Conservation (phyloP, 139 green algal genomes). For the Raphidocelis subcapitata region DNA sequence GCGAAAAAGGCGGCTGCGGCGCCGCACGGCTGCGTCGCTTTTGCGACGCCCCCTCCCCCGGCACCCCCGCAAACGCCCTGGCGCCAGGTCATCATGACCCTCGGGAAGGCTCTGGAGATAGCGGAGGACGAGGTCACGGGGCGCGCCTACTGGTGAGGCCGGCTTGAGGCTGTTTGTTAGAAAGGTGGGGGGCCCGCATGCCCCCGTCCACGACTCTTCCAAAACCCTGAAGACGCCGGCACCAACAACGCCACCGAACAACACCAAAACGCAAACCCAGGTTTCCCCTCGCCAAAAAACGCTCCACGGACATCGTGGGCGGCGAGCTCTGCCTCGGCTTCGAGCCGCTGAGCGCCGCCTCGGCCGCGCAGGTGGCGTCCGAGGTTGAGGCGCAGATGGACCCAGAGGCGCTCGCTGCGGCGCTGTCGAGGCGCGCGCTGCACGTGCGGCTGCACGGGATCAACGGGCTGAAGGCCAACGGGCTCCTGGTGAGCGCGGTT, state of each 20-base stretch:
- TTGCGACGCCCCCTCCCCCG: too few species aligned
- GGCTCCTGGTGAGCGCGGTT: not conserved
- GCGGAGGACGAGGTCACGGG: not conserved
- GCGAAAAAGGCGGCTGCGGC: too few species aligned
- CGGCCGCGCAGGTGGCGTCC: not conserved
- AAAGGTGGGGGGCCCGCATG: too few species aligned
- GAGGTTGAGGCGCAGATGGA: slow-evolving; percentile 14
- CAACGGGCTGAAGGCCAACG: slow-evolving; percentile 17
- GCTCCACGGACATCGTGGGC: slow-evolving; percentile 22
- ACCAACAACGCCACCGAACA: too few species aligned
- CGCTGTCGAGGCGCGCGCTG: not conserved
- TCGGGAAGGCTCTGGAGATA: slow-evolving; percentile 26
- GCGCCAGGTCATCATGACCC: slow-evolving; percentile 27
- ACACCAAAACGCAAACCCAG: too few species aligned
- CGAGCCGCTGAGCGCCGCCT: slow-evolving; percentile 6
- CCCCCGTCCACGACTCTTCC: too few species aligned
- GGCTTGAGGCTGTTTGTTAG: too few species aligned
- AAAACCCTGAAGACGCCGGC: too few species aligned
- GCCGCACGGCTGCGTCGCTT: too few species aligned
- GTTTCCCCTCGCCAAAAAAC: slow-evolving; percentile 18
- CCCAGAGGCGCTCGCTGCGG: not conserved
- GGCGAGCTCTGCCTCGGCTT: slow-evolving; percentile 29
- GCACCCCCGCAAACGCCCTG: too few species aligned
- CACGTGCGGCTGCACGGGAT: slow-evolving; percentile 22
- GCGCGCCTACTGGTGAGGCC: slow-evolving; percentile 13